Evolutionary conservation across 331 rosid species (phyloP).

Genomic region (Spiraea crenata): DNA sequence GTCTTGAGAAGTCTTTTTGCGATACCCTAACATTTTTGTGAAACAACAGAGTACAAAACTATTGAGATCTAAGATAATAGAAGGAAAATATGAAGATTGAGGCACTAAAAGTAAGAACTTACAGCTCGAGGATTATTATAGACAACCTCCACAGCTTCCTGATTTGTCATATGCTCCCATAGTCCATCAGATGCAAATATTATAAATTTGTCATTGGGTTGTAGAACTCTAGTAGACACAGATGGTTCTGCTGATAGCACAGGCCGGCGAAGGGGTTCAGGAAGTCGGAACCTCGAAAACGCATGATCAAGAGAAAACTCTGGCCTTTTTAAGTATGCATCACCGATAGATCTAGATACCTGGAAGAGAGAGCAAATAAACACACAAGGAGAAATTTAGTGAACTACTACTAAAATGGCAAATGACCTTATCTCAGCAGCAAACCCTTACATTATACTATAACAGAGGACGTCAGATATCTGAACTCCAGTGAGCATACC

Average conservation of each 20-base stretch:
- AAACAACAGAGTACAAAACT: slow-evolving; percentile 10
- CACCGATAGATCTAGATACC: slow-evolving; percentile 74
- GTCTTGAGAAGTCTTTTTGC: slow-evolving; percentile 66
- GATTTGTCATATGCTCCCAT: slow-evolving; percentile 80
- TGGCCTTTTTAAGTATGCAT: slow-evolving; percentile 76
- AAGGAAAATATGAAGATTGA: background rate
- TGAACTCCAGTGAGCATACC: background rate
- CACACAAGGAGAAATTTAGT: background rate
- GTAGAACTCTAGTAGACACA: slow-evolving; percentile 37
- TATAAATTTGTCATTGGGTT: slow-evolving; percentile 42
- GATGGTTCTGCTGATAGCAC: slow-evolving; percentile 61
- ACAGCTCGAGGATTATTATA: slow-evolving; percentile 60
- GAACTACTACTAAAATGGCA: background rate
- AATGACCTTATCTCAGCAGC: background rate
- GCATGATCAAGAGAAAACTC: slow-evolving; percentile 83
- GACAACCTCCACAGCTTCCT: slow-evolving; percentile 79
- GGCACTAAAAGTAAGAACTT: slow-evolving; percentile 14
- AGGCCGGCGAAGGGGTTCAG: slow-evolving; percentile 39
- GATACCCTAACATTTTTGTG: slow-evolving; percentile 53
- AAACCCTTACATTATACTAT: background rate
- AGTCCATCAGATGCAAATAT: slow-evolving; percentile 88
- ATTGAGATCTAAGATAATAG: background rate
- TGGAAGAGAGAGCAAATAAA: slow-evolving; percentile 24
- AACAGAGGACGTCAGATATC: background rate
- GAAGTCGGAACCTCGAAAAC: slow-evolving; percentile 68